Evolutionary conservation across 768 basidiomycete species (phyloP), one percentile per base, ranked within the genome.

Genomic region (Chalciporus piperatus): DNA sequence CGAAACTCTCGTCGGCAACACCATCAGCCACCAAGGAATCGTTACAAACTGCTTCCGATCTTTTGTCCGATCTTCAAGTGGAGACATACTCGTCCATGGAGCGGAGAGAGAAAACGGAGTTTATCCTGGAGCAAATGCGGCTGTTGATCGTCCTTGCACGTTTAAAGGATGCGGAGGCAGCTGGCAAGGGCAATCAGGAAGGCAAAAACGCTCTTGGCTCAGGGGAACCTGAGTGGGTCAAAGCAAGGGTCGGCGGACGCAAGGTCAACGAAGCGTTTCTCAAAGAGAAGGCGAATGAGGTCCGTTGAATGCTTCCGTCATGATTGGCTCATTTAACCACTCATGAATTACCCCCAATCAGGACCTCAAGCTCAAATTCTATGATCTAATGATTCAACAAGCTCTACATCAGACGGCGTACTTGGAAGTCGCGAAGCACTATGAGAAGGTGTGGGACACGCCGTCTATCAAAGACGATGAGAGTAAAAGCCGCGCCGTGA

Each of bases 1-100:
- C 78, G 48, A 71, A 74, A 47, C 57, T 75, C 1, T 63, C 78
- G 40, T 73, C 78, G 20, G 66, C 78, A 10, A 65, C 69, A 19
- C 59, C 74, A 23, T 45, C 70, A 0, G 48, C 64, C 8, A 56
- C 66, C 17, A 89, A 87, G 58, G 87, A 90, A 59, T 82, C 85
- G 38, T 72, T 92, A 35, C 83, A 89, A 61, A 87, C 85, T 0
- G 94, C 97, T 6, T 94, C 92, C 0, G 97, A 98, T 57, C 74
- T 98, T 25, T 78, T 98, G 54, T 87, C 87, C 20, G 97, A 99
- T 52, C 82, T 99, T 3, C 95, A 98, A 74, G 95, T 99, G 35
- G 97, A 99, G 72, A 98, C 97, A 2, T 99, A 98, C 68, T 98
- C 95, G 13, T 93, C 92, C 6, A 98, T 99, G 97, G 92, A 98